Percentiles rank a stretch among this genome's conserved stretches.
Evolutionary conservation across 306 rosid genomes (phyloP).

Genomic region (Ormosia emarginata): DNA sequence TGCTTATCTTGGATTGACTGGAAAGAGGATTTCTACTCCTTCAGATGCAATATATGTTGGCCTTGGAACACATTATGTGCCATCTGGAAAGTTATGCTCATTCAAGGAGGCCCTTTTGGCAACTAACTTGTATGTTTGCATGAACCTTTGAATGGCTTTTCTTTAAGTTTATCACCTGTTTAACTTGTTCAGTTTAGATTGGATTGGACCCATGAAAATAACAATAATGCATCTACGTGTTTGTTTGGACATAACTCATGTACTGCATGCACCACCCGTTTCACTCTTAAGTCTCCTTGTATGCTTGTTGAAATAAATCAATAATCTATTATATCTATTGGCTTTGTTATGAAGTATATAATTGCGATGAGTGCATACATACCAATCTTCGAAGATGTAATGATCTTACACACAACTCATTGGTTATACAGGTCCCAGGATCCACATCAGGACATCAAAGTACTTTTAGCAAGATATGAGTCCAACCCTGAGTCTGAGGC

Average conservation of each 20-base stretch:
- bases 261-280: neutral
- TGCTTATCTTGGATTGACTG: conserved; percentile 94
- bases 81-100: conserved; percentile 72
- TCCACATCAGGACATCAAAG: conserved; percentile 74
- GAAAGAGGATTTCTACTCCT: conserved; percentile 82
- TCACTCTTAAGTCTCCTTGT: neutral
- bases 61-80: conserved; percentile 91
- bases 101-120: conserved; percentile 89
- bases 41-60: conserved; percentile 87
- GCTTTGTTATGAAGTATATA: neutral
- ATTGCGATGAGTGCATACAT: conserved; percentile 1
- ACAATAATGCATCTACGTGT: neutral
- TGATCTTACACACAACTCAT: conserved; percentile 19
- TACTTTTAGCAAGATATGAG: conserved; percentile 62
- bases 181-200: conserved; percentile 3
- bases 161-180: neutral
- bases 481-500: conserved; percentile 74
- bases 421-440: conserved; percentile 70
- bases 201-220: neutral
- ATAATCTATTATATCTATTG: neutral
- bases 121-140: conserved; percentile 61
- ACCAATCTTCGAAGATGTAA: neutral
- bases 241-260: neutral
- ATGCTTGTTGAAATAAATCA: neutral
- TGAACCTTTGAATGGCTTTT: conserved; percentile 4